A percentile compares a stretch with the other conserved stretches of the same genome.
These are phyloP conservation scores for Isatis tinctoria DNA, from an alignment of 345 rosid species.

Conservation along the genomic window DNA sequence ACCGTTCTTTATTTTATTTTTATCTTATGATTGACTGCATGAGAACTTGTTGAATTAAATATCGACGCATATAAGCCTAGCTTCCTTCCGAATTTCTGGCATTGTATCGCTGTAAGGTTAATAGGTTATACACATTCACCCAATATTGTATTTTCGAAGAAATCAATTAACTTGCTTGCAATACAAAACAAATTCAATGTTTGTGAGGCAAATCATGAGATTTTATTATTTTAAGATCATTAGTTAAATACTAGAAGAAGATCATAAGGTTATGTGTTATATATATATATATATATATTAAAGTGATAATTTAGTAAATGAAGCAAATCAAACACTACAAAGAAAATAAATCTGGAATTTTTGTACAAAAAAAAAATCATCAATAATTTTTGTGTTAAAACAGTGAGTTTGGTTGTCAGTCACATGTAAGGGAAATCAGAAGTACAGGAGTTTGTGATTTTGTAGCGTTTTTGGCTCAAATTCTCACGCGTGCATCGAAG, in stretches of 20 bases:
- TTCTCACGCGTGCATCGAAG: slow-evolving; percentile 19
- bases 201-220: background rate
- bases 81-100: background rate
- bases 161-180: background rate
- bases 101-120: background rate
- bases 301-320: background rate
- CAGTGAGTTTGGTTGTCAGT: slow-evolving; percentile 25
- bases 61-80: background rate
- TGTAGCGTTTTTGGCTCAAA: slow-evolving; percentile 17
- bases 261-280: background rate
- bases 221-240: background rate
- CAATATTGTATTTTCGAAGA: background rate
- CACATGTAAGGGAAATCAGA: slow-evolving; percentile 26
- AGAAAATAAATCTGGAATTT: background rate
- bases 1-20: background rate
- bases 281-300: background rate
- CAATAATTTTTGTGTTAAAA: background rate
- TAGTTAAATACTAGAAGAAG: background rate
- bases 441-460: slow-evolving; percentile 10
- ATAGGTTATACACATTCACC: background rate
- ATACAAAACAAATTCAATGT: background rate
- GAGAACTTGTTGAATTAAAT: background rate
- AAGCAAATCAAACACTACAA: background rate
- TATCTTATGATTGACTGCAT: slow-evolving; percentile 11
- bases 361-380: background rate